These are phyloP conservation scores for Cornus kousa DNA, from an alignment of 148 eudicot genomes.

Conservation along the genomic window DNA sequence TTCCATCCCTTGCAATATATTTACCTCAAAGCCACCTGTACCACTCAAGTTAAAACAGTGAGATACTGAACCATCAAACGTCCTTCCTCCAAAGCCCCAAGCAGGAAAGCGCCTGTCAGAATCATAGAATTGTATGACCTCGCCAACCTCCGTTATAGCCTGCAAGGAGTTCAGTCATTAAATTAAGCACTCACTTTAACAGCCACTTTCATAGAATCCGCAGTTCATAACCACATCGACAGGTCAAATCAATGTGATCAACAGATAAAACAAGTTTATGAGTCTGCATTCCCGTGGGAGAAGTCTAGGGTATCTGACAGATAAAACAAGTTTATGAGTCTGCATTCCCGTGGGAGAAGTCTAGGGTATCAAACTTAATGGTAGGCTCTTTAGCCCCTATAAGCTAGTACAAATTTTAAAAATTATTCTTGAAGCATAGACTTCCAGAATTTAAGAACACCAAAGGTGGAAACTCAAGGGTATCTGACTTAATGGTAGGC, in stretches of 20 bases:
- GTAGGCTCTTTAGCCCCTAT: too few relatives aligned
- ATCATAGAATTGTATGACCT: conserved; percentile 84
- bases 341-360: neutral
- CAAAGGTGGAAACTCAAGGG: too few relatives aligned
- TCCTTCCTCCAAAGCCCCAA: conserved; percentile 90
- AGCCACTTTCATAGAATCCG: neutral
- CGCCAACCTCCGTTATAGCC: conserved; percentile 93
- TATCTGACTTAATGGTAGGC: too few relatives aligned
- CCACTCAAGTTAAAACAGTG: conserved; percentile 87
- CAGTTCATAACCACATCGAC: neutral
- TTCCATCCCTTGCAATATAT: neutral
- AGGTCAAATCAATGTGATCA: neutral
- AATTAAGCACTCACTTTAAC: conserved; percentile 6
- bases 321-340: too few relatives aligned
- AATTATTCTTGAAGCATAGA: neutral
- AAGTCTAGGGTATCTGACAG: too few relatives aligned
- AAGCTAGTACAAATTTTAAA: too few relatives aligned
- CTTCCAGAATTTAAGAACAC: too few relatives aligned
- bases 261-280: neutral
- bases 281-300: neutral
- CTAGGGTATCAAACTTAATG: too few relatives aligned
- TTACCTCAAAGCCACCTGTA: conserved; percentile 34
- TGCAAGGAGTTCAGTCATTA: conserved; percentile 26
- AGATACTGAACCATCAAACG: conserved; percentile 46
- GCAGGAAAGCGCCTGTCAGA: conserved; percentile 79